These are phyloP conservation scores for Boechera retrofracta DNA, from an alignment of 345 rosid genomes.

Conservation along the genomic window DNA sequence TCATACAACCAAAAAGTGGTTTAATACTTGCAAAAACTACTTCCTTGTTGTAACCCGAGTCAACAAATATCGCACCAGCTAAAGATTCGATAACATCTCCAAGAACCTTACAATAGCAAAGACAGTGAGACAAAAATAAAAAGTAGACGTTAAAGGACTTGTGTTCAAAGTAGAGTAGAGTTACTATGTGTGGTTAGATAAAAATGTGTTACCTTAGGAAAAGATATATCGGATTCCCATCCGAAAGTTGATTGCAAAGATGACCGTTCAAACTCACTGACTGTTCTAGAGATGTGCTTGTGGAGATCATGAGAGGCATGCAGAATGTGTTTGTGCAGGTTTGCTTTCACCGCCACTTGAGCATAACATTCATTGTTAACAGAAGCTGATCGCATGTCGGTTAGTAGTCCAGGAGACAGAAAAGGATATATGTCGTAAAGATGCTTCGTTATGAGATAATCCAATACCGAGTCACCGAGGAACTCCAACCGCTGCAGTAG, in stretches of 20 bases:
- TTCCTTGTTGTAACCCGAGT: constrained; percentile 72
- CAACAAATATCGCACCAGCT: constrained; percentile 87
- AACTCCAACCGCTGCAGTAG: constrained; percentile 83
- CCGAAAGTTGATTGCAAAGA: constrained; percentile 61
- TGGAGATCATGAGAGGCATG: constrained; percentile 72
- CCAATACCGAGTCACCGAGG: constrained; percentile 90
- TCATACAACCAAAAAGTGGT: constrained; percentile 74
- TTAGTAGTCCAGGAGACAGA: constrained; percentile 78
- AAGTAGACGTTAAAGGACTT: not conserved
- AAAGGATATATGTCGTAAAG: constrained; percentile 61
- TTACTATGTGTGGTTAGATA: not conserved
- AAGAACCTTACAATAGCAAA: constrained; percentile 60
- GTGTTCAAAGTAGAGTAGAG: not conserved
- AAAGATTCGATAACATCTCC: constrained; percentile 90
- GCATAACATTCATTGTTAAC: constrained; percentile 93
- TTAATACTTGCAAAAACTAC: constrained; percentile 62
- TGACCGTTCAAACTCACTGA: constrained; percentile 42
- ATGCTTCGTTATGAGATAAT: constrained; percentile 71
- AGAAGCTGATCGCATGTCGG: constrained; percentile 94
- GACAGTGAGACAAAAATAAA: not conserved
- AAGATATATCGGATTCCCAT: constrained; percentile 76
- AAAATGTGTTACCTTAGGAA: constrained; percentile 70
- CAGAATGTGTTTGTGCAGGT: constrained; percentile 71
- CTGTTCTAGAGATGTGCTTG: constrained; percentile 51
- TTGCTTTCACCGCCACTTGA: constrained; percentile 57